These are phyloP conservation scores for Albizia julibrissin DNA, from an alignment of 306 rosid genomes.

Conservation along the genomic window DNA sequence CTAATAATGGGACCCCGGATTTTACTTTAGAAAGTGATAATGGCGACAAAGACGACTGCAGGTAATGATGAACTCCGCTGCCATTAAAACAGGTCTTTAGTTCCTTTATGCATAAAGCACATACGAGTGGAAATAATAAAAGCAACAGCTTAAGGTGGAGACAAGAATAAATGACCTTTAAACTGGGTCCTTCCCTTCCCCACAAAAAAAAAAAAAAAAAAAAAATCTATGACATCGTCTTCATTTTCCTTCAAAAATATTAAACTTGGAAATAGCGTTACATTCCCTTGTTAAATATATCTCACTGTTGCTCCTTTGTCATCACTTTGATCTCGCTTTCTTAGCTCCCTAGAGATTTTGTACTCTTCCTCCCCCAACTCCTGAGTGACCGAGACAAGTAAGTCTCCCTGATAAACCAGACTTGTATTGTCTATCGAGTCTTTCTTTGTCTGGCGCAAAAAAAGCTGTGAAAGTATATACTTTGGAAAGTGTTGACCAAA, in stretches of 20 bases:
- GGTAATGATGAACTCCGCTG: constrained; percentile 80
- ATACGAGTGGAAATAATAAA: constrained; percentile 57
- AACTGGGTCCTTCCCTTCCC: constrained; percentile 44
- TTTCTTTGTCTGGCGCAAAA: constrained; percentile 3
- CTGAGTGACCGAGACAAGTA: constrained; percentile 40
- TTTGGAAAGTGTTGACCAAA: constrained; percentile 5
- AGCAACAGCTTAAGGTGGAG: constrained; percentile 50
- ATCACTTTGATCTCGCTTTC: constrained; percentile 39
- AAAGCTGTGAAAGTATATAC: background rate
- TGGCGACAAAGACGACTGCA: constrained; percentile 59
- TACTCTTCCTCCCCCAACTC: constrained; percentile 20
- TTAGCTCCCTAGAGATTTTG: constrained; percentile 25
- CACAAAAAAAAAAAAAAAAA: background rate
- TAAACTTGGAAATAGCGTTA: constrained; percentile 30
- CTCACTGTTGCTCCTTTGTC: constrained; percentile 36
- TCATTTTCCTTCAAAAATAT: constrained; percentile 31
- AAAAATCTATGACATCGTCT: constrained; percentile 38
- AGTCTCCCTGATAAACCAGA: constrained; percentile 29
- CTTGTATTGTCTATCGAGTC: background rate
- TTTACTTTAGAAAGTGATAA: constrained; percentile 49
- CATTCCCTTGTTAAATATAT: constrained; percentile 51
- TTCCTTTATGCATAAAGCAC: constrained; percentile 55
- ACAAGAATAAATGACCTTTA: constrained; percentile 53
- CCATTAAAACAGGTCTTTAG: constrained; percentile 47
- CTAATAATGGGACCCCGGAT: constrained; percentile 38